Evolutionary conservation across 2,329 filamentous ascomycete species (phyloP).

Genomic region (Purpureocillium takamizusanense): DNA sequence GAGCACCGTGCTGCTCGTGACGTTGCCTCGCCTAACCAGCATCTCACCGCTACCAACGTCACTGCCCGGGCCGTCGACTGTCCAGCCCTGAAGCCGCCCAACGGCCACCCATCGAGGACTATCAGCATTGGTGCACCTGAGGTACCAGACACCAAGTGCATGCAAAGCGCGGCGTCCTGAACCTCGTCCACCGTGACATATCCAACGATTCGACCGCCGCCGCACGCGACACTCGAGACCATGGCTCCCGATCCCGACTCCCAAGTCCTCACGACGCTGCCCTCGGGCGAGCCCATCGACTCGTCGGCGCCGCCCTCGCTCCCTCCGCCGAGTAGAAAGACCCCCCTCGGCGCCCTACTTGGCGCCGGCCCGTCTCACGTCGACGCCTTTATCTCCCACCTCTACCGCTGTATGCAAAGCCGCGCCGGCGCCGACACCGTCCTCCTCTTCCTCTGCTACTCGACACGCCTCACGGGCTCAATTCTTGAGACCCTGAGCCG

Average conservation of each 20-base stretch:
- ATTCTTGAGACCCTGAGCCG: conserved; percentile 44
- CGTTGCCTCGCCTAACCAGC: too few relatives aligned
- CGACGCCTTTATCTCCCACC: conserved; percentile 46
- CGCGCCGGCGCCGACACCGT: conserved; percentile 61
- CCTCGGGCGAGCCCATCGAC: conserved; percentile 6
- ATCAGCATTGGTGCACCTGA: too few relatives aligned
- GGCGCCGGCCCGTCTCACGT: conserved; percentile 15
- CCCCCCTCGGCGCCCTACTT: conserved; percentile 7
- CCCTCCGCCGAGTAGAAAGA: conserved; percentile 5
- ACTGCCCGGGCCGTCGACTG: too few relatives aligned
- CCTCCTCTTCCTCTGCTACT: conserved; percentile 62
- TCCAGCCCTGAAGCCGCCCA: too few relatives aligned
- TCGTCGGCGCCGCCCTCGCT: conserved; percentile 5
- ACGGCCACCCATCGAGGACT: too few relatives aligned
- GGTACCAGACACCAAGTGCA: too few relatives aligned
- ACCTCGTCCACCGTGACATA: neutral
- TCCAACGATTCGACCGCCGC: neutral
- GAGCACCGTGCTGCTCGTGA: too few relatives aligned
- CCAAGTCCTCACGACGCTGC: conserved; percentile 7
- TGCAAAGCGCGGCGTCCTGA: too few relatives aligned
- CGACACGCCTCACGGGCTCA: conserved; percentile 45
- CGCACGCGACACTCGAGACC: conserved; percentile 15
- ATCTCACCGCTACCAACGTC: too few relatives aligned
- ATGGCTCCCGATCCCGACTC: conserved; percentile 4
- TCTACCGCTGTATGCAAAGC: conserved; percentile 57